phyloP scores from a whole-genome alignment of 2,329 filamentous ascomycete species.

The Kalaharituber pfeilii region DNA sequence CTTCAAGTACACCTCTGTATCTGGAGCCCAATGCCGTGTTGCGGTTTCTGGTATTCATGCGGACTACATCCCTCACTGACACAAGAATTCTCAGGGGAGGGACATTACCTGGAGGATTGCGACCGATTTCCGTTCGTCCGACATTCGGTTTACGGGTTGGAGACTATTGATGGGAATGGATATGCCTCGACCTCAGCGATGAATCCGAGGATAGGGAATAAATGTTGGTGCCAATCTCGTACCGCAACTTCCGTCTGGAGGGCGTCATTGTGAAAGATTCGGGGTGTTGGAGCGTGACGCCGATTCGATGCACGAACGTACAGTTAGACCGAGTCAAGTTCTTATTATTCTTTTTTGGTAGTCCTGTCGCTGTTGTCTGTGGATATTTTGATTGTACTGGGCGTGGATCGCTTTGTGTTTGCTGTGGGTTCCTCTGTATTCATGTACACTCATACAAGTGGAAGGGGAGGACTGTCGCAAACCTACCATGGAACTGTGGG shows the following conservation, averaged over 20 bases:
- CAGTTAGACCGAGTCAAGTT: conserved; percentile 5
- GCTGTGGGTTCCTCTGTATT: too few species aligned
- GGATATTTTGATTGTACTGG: too few species aligned
- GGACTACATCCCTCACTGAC: conserved; percentile 8
- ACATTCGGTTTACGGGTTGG: conserved; percentile 9
- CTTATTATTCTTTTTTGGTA: too few species aligned
- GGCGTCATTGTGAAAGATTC: conserved; percentile 7
- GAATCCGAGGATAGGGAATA: conserved; percentile 2
- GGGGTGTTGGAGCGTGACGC: conserved; percentile 5
- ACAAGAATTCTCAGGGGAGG: conserved; percentile 7
- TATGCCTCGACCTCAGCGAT: neutral
- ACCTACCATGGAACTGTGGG: too few species aligned
- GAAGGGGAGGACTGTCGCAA: too few species aligned
- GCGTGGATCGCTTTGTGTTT: too few species aligned
- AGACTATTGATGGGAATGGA: conserved; percentile 7
- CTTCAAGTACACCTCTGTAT: conserved; percentile 8
- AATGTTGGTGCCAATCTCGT: conserved; percentile 10
- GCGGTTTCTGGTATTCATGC: conserved; percentile 1
- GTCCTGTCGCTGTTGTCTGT: too few species aligned
- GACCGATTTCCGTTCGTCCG: conserved; percentile 6
- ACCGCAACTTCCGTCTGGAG: conserved; percentile 1
- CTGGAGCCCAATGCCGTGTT: conserved; percentile 8
- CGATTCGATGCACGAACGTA: conserved; percentile 2
- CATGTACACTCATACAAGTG: too few species aligned
- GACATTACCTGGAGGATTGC: conserved; percentile 12